These are phyloP conservation scores for Ramalina peruviana DNA, from an alignment of 495 filamentous ascomycete genomes.

Conservation along the genomic window DNA sequence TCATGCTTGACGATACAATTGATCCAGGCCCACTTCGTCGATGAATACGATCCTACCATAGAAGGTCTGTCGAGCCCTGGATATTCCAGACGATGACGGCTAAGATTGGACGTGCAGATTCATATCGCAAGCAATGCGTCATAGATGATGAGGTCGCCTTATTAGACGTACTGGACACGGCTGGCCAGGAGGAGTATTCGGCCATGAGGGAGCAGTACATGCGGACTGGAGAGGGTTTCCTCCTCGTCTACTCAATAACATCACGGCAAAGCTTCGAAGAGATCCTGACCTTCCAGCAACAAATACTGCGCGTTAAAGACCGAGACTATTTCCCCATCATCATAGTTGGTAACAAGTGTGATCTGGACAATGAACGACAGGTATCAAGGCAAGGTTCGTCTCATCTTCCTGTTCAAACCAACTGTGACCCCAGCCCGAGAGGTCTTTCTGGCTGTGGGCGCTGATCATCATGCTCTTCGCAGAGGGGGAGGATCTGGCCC, in stretches of 20 bases:
- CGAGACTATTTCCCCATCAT: slow-evolving; percentile 99
- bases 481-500: slow-evolving; percentile 85
- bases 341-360: slow-evolving; percentile 98
- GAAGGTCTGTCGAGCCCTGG: slow-evolving; percentile 50
- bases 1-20: slow-evolving; percentile 98
- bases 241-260: slow-evolving; percentile 95
- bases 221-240: slow-evolving; percentile 96
- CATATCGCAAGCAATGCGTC: slow-evolving; percentile 98
- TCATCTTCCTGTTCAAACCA: neutral
- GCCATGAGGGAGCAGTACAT: slow-evolving; percentile 99
- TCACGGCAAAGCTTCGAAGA: slow-evolving; percentile 96
- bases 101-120: slow-evolving; percentile 44
- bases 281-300: slow-evolving; percentile 95
- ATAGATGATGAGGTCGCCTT: slow-evolving; percentile 97
- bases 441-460: neutral
- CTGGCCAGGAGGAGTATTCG: slow-evolving; percentile 97
- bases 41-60: slow-evolving; percentile 98
- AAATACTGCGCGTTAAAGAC: slow-evolving; percentile 96
- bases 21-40: slow-evolving; percentile 97
- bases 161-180: slow-evolving; percentile 94
- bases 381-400: slow-evolving; percentile 78
- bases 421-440: neutral
- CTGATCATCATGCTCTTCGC: slow-evolving; percentile 8
- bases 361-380: slow-evolving; percentile 82
- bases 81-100: neutral